These are phyloP conservation scores for Candida pseudoglaebosa DNA, from an alignment of 805 yeast species.

Conservation along the genomic window DNA sequence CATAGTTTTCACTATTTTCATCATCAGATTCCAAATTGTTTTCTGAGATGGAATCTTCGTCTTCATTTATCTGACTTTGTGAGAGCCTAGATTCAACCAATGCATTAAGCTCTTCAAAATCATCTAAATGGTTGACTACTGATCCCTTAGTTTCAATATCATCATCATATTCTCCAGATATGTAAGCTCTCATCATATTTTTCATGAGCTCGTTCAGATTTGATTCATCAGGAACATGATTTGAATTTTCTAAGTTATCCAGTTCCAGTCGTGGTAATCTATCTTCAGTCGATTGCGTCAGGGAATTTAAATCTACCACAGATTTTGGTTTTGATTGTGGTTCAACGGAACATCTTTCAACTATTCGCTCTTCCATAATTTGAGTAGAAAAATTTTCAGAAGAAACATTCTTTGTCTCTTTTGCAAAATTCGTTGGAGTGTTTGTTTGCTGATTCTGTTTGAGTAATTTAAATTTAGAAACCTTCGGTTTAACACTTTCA, in stretches of 20 bases:
- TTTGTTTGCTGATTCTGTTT: not conserved
- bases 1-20: slow-evolving; percentile 32
- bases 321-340: not conserved
- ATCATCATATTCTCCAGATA: slow-evolving; percentile 58
- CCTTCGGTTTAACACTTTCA: not conserved
- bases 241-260: slow-evolving; percentile 15
- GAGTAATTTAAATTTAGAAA: slow-evolving; percentile 6
- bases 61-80: slow-evolving; percentile 6
- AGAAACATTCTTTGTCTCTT: not conserved
- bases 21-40: slow-evolving; percentile 25
- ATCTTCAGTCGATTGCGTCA: too few relatives aligned
- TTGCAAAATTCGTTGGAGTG: not conserved
- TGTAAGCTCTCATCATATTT: slow-evolving; percentile 58
- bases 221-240: not conserved
- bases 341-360: too few relatives aligned
- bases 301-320: not conserved
- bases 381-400: not conserved
- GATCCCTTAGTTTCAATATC: slow-evolving; percentile 55
- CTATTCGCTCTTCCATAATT: not conserved
- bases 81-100: slow-evolving; percentile 37
- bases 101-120: slow-evolving; percentile 50
- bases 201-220: slow-evolving; percentile 12
- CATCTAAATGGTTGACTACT: slow-evolving; percentile 49
- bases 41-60: not conserved
- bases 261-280: too few relatives aligned